These are phyloP conservation scores for Sphaerostilbella broomeana DNA, from an alignment of 2,329 filamentous ascomycete genomes.

Conservation along the genomic window DNA sequence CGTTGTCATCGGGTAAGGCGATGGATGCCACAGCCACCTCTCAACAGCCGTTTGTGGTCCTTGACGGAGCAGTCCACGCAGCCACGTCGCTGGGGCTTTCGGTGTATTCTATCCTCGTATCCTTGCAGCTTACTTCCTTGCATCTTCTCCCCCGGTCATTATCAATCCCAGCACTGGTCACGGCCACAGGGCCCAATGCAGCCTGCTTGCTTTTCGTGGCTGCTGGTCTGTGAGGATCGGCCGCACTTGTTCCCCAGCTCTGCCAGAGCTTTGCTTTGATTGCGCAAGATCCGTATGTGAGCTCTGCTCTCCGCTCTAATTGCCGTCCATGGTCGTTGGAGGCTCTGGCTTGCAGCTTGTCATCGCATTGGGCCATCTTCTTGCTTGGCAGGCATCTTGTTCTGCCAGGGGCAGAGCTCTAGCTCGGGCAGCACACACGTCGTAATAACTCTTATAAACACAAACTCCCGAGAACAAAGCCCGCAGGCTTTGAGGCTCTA, in stretches of 20 bases:
- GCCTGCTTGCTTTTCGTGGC: neutral
- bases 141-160: neutral
- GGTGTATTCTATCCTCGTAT: neutral
- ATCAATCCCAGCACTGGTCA: neutral
- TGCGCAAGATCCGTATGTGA: neutral
- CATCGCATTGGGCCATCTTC: neutral
- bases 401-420: neutral
- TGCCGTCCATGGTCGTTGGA: too few species aligned
- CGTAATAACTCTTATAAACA: neutral
- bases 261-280: neutral
- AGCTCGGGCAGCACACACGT: neutral
- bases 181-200: neutral
- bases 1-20: too few species aligned
- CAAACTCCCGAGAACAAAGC: neutral
- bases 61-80: neutral
- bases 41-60: neutral
- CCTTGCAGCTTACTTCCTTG: neutral
- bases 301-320: neutral
- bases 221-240: neutral
- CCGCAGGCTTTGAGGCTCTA: neutral
- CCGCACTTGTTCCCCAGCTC: neutral
- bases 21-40: too few species aligned
- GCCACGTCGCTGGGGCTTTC: neutral
- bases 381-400: neutral
- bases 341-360: neutral